Evolutionary conservation across 2,329 filamentous ascomycete species (phyloP), one percentile per base, ranked within the genome.

Genomic region (Penicillium sp.): DNA sequence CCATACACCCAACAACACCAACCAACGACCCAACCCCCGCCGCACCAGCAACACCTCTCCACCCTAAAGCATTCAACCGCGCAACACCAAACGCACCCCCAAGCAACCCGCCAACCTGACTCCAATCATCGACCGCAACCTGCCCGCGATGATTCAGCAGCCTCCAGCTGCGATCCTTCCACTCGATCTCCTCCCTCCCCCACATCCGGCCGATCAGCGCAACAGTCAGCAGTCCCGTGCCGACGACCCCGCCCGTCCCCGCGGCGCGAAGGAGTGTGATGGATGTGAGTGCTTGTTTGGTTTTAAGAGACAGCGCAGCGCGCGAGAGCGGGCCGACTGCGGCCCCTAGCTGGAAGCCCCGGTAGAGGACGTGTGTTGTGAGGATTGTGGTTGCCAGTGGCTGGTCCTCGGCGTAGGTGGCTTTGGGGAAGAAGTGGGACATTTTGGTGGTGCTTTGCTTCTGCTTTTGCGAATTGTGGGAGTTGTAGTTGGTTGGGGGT

Each of bases 331-430:
- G 71, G 50, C 82, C 82, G 69, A 88, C 61, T 54, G 86, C 72
- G 47, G 85, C 75, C 64, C 85, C 87, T 13, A 80, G 73, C 60
- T 85, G 84, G 62, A 87, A 75, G 63, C 79, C 83, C 45, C 87
- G 84, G 51, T 83, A 83, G 51, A 87, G 78, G 66, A 88, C 84
- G 75, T 91, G 88, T 0, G 82, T 78, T 60, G 81, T 81, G 63
- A 90, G 85, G 67, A 90, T 86, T 4, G 82, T 78, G 63, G 77
- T 78, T 7, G 82, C 70, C 62, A 82, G 76, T 35, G 83, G 82
- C 67, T 90, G 88, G 71, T 90, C 88, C 76, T 90, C 88, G 31
- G 86, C 86, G 72, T 87, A 87, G 55, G 79, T 64, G 5, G 85
- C 61, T 69, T 86, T 85, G 6, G 85, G 85, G 72, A 78, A 81